These are phyloP conservation scores for Trichosanthes truncata DNA, from an alignment of 306 rosid genomes.

Conservation along the genomic window DNA sequence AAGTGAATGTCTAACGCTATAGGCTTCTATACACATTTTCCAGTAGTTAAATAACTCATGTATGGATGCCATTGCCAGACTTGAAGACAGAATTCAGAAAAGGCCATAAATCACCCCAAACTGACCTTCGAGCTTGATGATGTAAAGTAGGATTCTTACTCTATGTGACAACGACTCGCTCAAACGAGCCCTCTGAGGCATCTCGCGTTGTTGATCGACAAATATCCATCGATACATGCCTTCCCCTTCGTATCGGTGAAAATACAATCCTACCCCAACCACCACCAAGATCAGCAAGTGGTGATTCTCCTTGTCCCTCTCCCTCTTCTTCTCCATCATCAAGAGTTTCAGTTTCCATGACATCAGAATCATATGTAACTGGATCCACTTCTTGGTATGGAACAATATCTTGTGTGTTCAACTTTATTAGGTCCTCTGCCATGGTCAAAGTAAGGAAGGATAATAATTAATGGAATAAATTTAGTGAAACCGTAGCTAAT, in stretches of 20 bases:
- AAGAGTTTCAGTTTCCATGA: slow-evolving; percentile 24
- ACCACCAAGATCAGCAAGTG: slow-evolving; percentile 68
- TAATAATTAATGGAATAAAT: not conserved
- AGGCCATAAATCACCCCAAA: slow-evolving; percentile 97
- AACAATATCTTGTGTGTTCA: slow-evolving; percentile 25
- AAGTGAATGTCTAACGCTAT: not conserved
- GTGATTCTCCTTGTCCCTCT: slow-evolving; percentile 21
- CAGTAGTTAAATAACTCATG: not conserved
- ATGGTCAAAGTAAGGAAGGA: slow-evolving; percentile 11
- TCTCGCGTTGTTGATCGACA: slow-evolving; percentile 63
- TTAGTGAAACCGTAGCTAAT: not conserved
- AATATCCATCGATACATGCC: slow-evolving; percentile 62
- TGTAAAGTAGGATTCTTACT: slow-evolving; percentile 73
- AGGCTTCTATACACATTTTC: not conserved
- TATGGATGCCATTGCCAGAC: not conserved
- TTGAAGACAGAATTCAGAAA: slow-evolving; percentile 14
- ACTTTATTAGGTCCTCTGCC: slow-evolving; percentile 55
- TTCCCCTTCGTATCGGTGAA: slow-evolving; percentile 68
- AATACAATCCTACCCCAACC: slow-evolving; percentile 89
- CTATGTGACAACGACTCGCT: slow-evolving; percentile 55
- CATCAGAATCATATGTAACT: slow-evolving; percentile 51
- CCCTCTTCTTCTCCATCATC: slow-evolving; percentile 24
- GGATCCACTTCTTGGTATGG: slow-evolving; percentile 39
- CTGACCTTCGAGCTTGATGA: slow-evolving; percentile 56
- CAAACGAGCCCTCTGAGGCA: slow-evolving; percentile 67